Conservation (phyloP, 495 filamentous ascomycete genomes). For the Aspergillus carlsbadensis region DNA sequence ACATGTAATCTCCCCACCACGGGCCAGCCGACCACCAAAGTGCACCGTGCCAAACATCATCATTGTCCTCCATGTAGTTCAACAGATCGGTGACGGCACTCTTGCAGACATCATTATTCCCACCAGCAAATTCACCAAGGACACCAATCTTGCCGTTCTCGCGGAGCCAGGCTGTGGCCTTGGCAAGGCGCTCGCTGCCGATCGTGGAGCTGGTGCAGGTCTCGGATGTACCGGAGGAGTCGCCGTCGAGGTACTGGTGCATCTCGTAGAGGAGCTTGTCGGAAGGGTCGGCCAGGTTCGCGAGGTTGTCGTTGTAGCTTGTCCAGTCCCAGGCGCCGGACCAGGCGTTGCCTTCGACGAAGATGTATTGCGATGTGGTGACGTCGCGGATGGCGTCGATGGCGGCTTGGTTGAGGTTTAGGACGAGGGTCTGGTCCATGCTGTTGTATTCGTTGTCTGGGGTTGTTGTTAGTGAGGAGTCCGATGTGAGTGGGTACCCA, state of each 20-base stretch:
- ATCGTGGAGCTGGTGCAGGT: slow-evolving; percentile 62
- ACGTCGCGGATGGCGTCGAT: slow-evolving; percentile 68
- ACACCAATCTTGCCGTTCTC: slow-evolving; percentile 64
- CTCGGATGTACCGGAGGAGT: slow-evolving; percentile 58
- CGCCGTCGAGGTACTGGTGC: slow-evolving; percentile 52
- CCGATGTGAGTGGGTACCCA: slow-evolving; percentile 19
- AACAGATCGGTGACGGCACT: slow-evolving; percentile 64
- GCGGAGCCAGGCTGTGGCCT: slow-evolving; percentile 69
- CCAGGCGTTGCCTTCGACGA: slow-evolving; percentile 69
- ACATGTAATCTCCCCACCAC: slow-evolving; percentile 59
- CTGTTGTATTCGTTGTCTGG: slow-evolving; percentile 76
- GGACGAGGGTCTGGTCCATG: slow-evolving; percentile 67
- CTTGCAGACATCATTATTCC: slow-evolving; percentile 64
- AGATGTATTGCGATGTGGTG: slow-evolving; percentile 70
- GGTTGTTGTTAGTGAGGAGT: slow-evolving; percentile 6
- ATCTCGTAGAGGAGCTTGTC: slow-evolving; percentile 59
- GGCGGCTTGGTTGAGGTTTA: slow-evolving; percentile 71
- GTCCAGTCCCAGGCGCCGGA: slow-evolving; percentile 61
- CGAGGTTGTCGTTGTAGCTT: slow-evolving; percentile 51
- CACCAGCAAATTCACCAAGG: slow-evolving; percentile 72
- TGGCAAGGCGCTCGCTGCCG: slow-evolving; percentile 59
- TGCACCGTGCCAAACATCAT: slow-evolving; percentile 69
- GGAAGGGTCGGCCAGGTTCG: slow-evolving; percentile 56
- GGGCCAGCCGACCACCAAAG: slow-evolving; percentile 71
- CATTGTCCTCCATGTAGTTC: slow-evolving; percentile 54